Evolutionary conservation across 768 basidiomycete species (phyloP).

Genomic region (Mycena filopes): DNA sequence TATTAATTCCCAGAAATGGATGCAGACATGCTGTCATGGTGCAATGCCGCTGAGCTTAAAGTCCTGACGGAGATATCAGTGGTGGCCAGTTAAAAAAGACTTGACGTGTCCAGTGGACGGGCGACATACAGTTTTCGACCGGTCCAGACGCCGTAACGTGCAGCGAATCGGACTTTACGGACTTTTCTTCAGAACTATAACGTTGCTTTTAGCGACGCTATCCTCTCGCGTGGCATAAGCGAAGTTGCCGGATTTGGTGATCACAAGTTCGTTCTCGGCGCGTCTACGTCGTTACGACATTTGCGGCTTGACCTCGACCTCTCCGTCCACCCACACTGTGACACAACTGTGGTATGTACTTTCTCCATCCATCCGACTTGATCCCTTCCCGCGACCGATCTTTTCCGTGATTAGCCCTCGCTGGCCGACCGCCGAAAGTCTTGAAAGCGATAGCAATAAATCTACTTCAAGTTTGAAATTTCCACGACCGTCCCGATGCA

Average conservation of each 20-base stretch:
- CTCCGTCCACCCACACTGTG: too few species aligned
- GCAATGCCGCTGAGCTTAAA: constrained; percentile 18
- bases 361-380: constrained; percentile 11
- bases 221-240: too few species aligned
- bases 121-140: background rate
- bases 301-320: too few species aligned
- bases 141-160: background rate
- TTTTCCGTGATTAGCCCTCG: too few species aligned
- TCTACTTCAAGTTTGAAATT: background rate
- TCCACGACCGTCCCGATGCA: constrained; percentile 8
- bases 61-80: constrained; percentile 7
- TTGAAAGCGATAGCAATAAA: too few species aligned
- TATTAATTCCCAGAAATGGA: background rate
- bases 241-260: background rate
- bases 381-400: constrained; percentile 5
- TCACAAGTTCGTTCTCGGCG: background rate
- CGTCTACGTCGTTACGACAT: background rate
- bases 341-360: background rate
- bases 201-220: background rate
- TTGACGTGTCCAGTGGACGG: background rate
- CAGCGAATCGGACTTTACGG: background rate
- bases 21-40: background rate
- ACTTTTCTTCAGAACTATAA: background rate
- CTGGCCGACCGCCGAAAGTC: too few species aligned
- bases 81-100: background rate